Conservation (phyloP, 1,284 basidiomycete genomes). For the Volvariella volvacea region DNA sequence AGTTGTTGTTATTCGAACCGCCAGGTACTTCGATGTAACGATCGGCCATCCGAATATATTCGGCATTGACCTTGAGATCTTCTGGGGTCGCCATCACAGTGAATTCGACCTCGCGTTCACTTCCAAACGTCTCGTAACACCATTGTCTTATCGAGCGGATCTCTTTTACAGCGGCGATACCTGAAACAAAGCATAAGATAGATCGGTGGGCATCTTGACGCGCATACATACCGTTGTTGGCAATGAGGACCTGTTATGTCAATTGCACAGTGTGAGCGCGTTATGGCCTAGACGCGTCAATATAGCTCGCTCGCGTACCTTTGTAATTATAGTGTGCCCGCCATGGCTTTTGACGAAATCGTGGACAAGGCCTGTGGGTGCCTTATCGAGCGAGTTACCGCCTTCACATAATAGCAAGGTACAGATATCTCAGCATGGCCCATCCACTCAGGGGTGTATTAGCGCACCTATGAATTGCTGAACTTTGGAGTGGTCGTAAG, state of each 20-base stretch:
- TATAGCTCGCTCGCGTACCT: conserved; percentile 47
- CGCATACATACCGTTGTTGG: conserved; percentile 78
- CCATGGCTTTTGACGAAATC: conserved; percentile 92
- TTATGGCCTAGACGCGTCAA: neutral
- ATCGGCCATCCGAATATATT: conserved; percentile 99
- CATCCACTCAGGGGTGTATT: conserved; percentile 2
- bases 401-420: conserved; percentile 45
- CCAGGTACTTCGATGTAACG: conserved; percentile 99
- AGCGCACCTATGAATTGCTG: conserved; percentile 76
- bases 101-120: conserved; percentile 95
- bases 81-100: conserved; percentile 99
- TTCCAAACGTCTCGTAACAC: conserved; percentile 99
- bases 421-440: conserved; percentile 7
- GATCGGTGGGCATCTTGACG: neutral
- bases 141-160: conserved; percentile 99
- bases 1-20: conserved; percentile 99
- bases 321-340: conserved; percentile 98
- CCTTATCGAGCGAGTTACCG: conserved; percentile 86
- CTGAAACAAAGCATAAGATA: conserved; percentile 28
- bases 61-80: conserved; percentile 97
- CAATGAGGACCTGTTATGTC: conserved; percentile 77
- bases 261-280: conserved; percentile 3
- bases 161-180: conserved; percentile 99
- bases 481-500: conserved; percentile 74
- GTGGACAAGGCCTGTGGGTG: conserved; percentile 71